Evolutionary conservation across 1,139 yeast genomes (phyloP).

Genomic region (Yamadazyma songkhlaensis): DNA sequence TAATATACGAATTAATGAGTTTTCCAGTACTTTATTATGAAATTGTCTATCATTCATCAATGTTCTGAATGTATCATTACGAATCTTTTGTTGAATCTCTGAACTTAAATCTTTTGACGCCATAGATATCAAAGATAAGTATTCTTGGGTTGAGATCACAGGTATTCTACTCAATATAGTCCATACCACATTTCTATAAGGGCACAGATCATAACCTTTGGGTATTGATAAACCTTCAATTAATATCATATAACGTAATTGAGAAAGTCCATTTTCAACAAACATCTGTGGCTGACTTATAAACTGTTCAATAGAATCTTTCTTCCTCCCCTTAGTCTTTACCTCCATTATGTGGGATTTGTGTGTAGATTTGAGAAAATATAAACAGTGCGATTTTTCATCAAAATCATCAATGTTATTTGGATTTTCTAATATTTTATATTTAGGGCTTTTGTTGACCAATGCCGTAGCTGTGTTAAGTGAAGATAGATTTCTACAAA

Average conservation of each 20-base stretch:
- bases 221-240: conserved; percentile 70
- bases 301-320: conserved; percentile 66
- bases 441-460: conserved; percentile 37
- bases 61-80: conserved; percentile 86
- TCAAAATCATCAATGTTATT: conserved; percentile 27
- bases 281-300: conserved; percentile 61
- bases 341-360: conserved; percentile 1
- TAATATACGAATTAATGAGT: conserved; percentile 62
- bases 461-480: conserved; percentile 49
- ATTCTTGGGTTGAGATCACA: conserved; percentile 52
- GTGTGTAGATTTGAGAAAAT: neutral
- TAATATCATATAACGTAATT: conserved; percentile 72
- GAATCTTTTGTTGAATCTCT: conserved; percentile 63
- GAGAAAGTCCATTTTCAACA: conserved; percentile 69
- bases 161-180: conserved; percentile 68
- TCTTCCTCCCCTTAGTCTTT: conserved; percentile 30
- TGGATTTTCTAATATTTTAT: conserved; percentile 45
- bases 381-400: conserved; percentile 2
- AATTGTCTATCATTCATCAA: conserved; percentile 72
- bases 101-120: conserved; percentile 50
- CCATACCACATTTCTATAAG: conserved; percentile 81
- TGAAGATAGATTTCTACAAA: conserved; percentile 45
- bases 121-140: conserved; percentile 50
- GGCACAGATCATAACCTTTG: conserved; percentile 50
- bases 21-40: conserved; percentile 65